Evolutionary conservation across 768 basidiomycete genomes (phyloP), one percentile per base, ranked within the genome.

Genomic region (Mrakia hoshinonis): DNA sequence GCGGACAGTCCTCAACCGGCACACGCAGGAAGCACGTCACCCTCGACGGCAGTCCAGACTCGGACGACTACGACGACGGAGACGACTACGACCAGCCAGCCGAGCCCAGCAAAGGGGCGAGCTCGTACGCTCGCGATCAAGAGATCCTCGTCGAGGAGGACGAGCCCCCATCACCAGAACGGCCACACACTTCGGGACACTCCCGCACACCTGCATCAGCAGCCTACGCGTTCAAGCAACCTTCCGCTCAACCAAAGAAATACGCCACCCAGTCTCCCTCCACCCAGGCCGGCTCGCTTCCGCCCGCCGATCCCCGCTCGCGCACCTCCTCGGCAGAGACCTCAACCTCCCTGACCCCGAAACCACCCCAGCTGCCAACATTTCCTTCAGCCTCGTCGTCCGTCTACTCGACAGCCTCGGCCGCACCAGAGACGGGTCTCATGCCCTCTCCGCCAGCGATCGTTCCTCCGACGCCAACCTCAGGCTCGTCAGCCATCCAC

Each of bases 1-100:
- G 29, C 26, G 65, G 34, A 48, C 26, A 48, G 20, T 22, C 48
- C 18, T 68, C 55, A 39, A 68, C 22, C 15, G 38, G 31, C 0
- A 43, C 4, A 31, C 22, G 22, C 6, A 18, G n/a, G 29, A 26
- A 39, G 48, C 22, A 4, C 36, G 18, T 15, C 34, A 24, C 18
- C 7, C 18, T n/a, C 4, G 49, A 18, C 39, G 34, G 2, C 38
- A 22, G n/a, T n/a, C 13, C 47, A 9, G 48, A 47, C 26, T 18
- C 26, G 6, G 68, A 61, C n/a, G 31, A 62, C 24, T 38, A 69
- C 24, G 48, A 70, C 51, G 69, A 64, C n/a, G 61, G 63, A 20
- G 60, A 62, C 22, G 34, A 36, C 10, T 26, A 29, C 34, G 47
- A 63, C 31, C 31, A 52, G n/a, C 38, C 38, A 7, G 4, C 18